Percentiles rank a stretch among this genome's conserved stretches.
Conservation (phyloP, 352 stramenopile genomes). For the Thalassiosira livingstoniorum region DNA sequence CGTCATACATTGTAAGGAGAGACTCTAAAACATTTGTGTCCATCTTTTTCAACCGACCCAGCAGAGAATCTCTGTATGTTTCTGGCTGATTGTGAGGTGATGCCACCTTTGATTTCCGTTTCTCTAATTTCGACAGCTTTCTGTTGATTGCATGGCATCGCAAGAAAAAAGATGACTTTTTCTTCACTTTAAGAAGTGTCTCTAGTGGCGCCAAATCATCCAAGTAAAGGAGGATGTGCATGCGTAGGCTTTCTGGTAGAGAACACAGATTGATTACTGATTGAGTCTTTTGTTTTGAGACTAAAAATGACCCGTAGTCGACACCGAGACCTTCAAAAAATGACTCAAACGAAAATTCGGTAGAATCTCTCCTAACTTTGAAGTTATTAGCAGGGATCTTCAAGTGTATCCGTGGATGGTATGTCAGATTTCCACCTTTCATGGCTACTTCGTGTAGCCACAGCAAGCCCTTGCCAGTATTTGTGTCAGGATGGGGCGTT, state of each 20-base stretch:
- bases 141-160: constrained; percentile 57
- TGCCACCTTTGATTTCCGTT: constrained; percentile 3
- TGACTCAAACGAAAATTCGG: constrained; percentile 52
- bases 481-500: background rate
- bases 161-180: constrained; percentile 56
- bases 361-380: constrained; percentile 24
- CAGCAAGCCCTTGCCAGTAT: background rate
- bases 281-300: constrained; percentile 5
- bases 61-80: constrained; percentile 17
- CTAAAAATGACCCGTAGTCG: constrained; percentile 43
- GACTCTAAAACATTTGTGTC: constrained; percentile 51
- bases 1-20: constrained; percentile 42
- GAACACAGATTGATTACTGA: constrained; percentile 32
- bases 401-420: constrained; percentile 35
- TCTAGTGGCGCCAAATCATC: constrained; percentile 54
- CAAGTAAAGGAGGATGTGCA: constrained; percentile 60
- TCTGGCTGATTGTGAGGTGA: background rate
- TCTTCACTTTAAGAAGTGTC: constrained; percentile 45
- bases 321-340: constrained; percentile 39
- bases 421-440: constrained; percentile 40
- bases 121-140: constrained; percentile 34
- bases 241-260: constrained; percentile 50
- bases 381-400: constrained; percentile 46
- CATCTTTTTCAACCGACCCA: constrained; percentile 40
- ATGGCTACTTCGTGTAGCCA: constrained; percentile 45